phyloP scores from a whole-genome alignment of 805 yeast species.

The Ogataea nonfermentans region DNA sequence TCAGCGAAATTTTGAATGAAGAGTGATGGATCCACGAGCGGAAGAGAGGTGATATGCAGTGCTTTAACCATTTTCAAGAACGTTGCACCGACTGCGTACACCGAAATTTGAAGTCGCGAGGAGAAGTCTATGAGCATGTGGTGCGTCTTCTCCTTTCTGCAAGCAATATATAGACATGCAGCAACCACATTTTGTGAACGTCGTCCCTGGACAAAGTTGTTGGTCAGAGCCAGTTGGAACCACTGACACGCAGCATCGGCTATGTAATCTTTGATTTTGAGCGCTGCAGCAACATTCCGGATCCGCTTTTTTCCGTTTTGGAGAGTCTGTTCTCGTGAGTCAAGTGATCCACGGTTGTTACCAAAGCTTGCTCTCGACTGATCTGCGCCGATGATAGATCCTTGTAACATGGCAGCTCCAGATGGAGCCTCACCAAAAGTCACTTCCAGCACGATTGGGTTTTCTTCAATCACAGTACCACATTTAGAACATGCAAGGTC shows the following conservation, averaged over 20 bases:
- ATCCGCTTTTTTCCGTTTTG: constrained; percentile 80
- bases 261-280: constrained; percentile 78
- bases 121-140: constrained; percentile 97
- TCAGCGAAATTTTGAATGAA: constrained; percentile 94
- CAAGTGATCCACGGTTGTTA: constrained; percentile 70
- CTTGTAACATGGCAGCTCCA: constrained; percentile 96
- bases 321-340: constrained; percentile 85
- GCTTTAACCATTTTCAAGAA: constrained; percentile 89
- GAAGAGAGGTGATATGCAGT: constrained; percentile 71
- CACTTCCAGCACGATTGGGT: constrained; percentile 93
- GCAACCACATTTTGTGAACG: constrained; percentile 93
- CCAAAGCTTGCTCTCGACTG: constrained; percentile 74
- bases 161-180: constrained; percentile 91
- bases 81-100: constrained; percentile 93
- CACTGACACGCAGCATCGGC: constrained; percentile 85
- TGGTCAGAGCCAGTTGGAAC: constrained; percentile 82
- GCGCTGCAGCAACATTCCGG: constrained; percentile 72
- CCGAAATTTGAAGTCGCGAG: constrained; percentile 84
- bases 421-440: constrained; percentile 87
- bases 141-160: constrained; percentile 86
- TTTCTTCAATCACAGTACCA: constrained; percentile 87
- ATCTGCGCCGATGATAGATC: constrained; percentile 87
- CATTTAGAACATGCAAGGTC: constrained; percentile 80
- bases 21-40: constrained; percentile 90
- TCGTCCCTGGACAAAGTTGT: constrained; percentile 96